A percentile compares a stretch with the other conserved stretches of the same genome.
Conservation (phyloP, 2,329 filamentous ascomycete species). For the Xylariaceae sp. region DNA sequence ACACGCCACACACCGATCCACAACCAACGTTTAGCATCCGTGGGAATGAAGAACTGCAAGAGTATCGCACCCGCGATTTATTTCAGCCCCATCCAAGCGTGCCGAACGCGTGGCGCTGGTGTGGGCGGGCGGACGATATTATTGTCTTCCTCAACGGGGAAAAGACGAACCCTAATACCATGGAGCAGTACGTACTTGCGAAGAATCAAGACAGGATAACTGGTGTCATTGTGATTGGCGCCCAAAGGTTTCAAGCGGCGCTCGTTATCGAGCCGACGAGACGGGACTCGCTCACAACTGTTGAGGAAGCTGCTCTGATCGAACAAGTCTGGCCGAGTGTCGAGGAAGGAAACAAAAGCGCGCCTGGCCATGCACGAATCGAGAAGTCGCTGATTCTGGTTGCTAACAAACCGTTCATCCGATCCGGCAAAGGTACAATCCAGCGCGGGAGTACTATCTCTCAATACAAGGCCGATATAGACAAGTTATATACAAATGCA, state of each 20-base stretch:
- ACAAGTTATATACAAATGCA: conserved; percentile 20
- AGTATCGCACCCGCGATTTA: conserved; percentile 25
- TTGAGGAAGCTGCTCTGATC: conserved; percentile 22
- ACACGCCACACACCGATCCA: conserved; percentile 11
- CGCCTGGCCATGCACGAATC: conserved; percentile 22
- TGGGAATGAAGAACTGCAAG: conserved; percentile 16
- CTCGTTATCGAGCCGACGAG: conserved; percentile 21
- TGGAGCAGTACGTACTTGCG: conserved; percentile 25
- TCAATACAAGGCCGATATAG: conserved; percentile 21
- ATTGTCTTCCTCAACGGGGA: conserved; percentile 31
- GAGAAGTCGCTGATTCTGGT: conserved; percentile 24
- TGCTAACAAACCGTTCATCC: conserved; percentile 14
- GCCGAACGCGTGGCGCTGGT: conserved; percentile 27
- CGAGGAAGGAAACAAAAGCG: conserved; percentile 19
- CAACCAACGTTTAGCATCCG: conserved; percentile 15
- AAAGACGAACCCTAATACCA: conserved; percentile 28
- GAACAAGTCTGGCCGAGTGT: conserved; percentile 24
- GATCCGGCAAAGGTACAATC: conserved; percentile 25
- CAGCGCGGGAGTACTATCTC: conserved; percentile 17
- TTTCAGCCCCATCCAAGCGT: conserved; percentile 24
- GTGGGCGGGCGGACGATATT: conserved; percentile 29
- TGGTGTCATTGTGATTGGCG: conserved; percentile 21
- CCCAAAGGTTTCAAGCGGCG: conserved; percentile 23
- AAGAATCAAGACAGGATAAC: conserved; percentile 13
- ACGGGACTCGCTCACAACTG: conserved; percentile 2